Percentiles rank a stretch among this genome's conserved stretches.
These are phyloP conservation scores for Aulographum hederae DNA, from an alignment of 2,329 filamentous ascomycete genomes.

Conservation along the genomic window DNA sequence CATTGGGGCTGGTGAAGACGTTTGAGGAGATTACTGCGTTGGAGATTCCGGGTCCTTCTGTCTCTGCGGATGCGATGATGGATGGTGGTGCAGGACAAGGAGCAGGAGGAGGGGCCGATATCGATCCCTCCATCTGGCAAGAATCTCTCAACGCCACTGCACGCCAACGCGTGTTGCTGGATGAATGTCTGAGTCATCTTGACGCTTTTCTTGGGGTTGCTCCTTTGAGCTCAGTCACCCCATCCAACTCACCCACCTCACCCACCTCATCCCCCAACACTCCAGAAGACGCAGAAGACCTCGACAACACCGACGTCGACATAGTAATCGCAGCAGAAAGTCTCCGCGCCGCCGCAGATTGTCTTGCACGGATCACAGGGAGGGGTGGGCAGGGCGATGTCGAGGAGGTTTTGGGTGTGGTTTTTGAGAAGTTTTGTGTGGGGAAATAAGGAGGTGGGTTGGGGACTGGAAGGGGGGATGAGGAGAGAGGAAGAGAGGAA, in stretches of 20 bases:
- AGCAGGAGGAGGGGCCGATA: too few species aligned
- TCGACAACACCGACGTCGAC: conserved; percentile 39
- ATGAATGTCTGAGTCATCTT: conserved; percentile 53
- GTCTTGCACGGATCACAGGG: conserved; percentile 75
- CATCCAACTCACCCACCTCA: too few species aligned
- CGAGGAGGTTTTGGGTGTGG: conserved; percentile 86
- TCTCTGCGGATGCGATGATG: too few species aligned
- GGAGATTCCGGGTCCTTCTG: too few species aligned
- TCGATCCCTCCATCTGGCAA: conserved; percentile 43
- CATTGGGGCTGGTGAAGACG: conserved; percentile 40
- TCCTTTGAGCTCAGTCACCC: too few species aligned
- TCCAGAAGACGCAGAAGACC: neutral
- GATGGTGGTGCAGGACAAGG: too few species aligned
- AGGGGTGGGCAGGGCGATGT: conserved; percentile 73
- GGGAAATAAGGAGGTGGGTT: conserved; percentile 14
- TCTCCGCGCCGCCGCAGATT: conserved; percentile 61
- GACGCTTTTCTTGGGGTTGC: conserved; percentile 60
- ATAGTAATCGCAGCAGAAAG: conserved; percentile 84
- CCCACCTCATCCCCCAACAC: too few species aligned
- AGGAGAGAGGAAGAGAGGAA: neutral
- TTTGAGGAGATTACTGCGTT: conserved; percentile 65
- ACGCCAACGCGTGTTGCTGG: conserved; percentile 67
- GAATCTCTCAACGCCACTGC: conserved; percentile 82
- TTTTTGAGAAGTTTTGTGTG: conserved; percentile 68
- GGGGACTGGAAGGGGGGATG: neutral